A percentile compares a stretch with the other conserved stretches of the same genome.
Evolutionary conservation across 345 rosid genomes (phyloP).

Genomic region (Citrus sp.): DNA sequence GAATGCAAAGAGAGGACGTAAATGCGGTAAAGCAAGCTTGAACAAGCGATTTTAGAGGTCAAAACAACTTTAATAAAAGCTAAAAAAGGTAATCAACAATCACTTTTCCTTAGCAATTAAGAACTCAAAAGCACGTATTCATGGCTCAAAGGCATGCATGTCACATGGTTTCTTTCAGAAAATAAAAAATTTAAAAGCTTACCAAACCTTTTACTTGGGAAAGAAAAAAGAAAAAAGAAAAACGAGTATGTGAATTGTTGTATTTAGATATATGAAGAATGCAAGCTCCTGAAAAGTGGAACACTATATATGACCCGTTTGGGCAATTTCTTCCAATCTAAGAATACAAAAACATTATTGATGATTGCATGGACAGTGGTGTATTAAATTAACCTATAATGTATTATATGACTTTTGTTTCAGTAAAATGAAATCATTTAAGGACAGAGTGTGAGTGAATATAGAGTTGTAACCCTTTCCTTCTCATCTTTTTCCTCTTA

Average conservation of each 20-base stretch:
- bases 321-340: neutral
- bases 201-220: neutral
- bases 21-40: neutral
- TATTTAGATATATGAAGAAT: neutral
- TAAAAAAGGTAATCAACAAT: neutral
- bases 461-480: no score
- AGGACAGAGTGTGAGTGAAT: no score
- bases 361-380: neutral
- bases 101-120: conserved; percentile 10
- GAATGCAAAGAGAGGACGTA: neutral
- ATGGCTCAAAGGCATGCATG: neutral
- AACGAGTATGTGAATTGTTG: neutral
- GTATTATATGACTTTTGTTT: no score
- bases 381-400: no score
- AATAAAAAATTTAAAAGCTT: neutral
- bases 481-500: no score
- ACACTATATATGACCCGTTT: neutral
- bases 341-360: neutral
- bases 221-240: no score
- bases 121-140: neutral
- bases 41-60: neutral
- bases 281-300: neutral
- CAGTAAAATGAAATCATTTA: no score
- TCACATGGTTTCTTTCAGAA: neutral
- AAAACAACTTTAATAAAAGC: neutral